These are phyloP conservation scores for Pseudozyma tsukubaensis DNA, from an alignment of 1,284 basidiomycete genomes.

Conservation along the genomic window DNA sequence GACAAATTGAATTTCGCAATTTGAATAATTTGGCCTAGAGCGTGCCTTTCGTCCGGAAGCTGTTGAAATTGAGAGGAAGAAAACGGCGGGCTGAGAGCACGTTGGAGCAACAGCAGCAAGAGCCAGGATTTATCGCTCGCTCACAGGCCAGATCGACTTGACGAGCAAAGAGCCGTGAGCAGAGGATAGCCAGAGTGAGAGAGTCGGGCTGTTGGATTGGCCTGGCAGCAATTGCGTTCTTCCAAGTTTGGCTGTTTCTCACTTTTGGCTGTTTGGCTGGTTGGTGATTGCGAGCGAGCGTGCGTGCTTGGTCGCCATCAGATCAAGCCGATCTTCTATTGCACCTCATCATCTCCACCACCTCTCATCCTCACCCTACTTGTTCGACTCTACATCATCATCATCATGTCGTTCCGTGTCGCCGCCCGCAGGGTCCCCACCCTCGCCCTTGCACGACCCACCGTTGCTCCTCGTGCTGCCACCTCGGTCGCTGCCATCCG, in stretches of 20 bases:
- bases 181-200: background rate
- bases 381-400: background rate
- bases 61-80: background rate
- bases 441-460: conserved; percentile 51
- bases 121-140: too few relatives aligned
- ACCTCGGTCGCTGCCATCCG: conserved; percentile 52
- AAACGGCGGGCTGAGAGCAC: conserved; percentile 5
- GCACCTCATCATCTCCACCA: conserved; percentile 13
- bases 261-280: background rate
- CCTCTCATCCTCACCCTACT: conserved; percentile 21
- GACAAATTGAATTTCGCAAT: background rate
- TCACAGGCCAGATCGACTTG: background rate
- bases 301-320: conserved; percentile 21
- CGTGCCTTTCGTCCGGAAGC: conserved; percentile 8
- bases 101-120: background rate
- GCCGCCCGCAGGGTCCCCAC: conserved; percentile 48
- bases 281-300: too few relatives aligned
- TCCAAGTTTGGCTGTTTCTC: conserved; percentile 5
- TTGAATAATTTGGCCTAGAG: background rate
- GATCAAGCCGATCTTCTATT: conserved; percentile 8
- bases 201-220: background rate
- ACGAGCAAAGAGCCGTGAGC: conserved; percentile 5
- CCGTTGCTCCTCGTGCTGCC: conserved; percentile 39
- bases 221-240: conserved; percentile 2
- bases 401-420: conserved; percentile 48